These are phyloP conservation scores for Xerocomus nothofagi DNA, from an alignment of 1,284 basidiomycete genomes.

Conservation along the genomic window DNA sequence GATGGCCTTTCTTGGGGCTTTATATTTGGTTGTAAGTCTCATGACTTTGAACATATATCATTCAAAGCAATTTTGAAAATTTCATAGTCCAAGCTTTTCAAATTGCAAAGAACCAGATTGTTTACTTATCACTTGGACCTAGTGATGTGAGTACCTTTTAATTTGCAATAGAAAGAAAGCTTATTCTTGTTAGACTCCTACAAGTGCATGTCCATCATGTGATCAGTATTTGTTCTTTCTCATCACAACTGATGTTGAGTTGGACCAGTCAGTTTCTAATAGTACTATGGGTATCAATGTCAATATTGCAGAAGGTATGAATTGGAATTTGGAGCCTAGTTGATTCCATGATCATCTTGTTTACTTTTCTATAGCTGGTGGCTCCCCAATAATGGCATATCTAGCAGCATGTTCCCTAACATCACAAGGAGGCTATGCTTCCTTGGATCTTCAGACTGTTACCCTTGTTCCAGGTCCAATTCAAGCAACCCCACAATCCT, in stretches of 20 bases:
- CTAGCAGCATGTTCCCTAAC: no score
- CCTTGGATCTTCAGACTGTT: background rate
- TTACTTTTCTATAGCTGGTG: background rate
- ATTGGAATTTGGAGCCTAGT: no score
- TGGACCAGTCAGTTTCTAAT: background rate
- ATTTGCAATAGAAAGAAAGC: background rate
- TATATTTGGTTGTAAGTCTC: no score
- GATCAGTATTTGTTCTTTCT: background rate
- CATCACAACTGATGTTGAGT: constrained; percentile 3
- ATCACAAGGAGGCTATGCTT: background rate
- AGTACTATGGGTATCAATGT: background rate
- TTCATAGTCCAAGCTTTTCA: no score
- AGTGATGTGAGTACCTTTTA: no score
- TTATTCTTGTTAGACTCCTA: background rate
- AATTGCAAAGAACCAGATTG: background rate
- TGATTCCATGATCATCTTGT: background rate
- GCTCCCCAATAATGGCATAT: no score
- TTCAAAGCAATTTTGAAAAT: no score
- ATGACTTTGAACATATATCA: no score
- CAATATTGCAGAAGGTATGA: background rate
- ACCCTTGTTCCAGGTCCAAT: background rate
- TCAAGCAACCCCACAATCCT: background rate
- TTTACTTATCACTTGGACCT: background rate
- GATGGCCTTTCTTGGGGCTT: no score
- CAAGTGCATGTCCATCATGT: background rate